phyloP scores from a whole-genome alignment of 495 filamentous ascomycete species.

The Hypoxylon rickii region DNA sequence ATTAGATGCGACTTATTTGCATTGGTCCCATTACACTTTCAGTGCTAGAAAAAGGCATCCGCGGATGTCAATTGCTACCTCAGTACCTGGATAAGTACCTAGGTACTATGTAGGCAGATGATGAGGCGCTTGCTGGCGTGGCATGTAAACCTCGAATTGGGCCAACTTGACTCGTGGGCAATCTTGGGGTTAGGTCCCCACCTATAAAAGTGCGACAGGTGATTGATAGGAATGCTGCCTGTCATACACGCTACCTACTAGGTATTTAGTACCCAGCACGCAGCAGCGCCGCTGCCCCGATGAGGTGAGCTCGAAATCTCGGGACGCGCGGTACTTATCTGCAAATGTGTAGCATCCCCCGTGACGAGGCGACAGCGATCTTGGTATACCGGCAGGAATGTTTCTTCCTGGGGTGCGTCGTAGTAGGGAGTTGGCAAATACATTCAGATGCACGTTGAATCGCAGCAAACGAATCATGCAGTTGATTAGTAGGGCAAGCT shows the following conservation, averaged over 20 bases:
- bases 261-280: not conserved
- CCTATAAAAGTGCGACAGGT: conserved; percentile 35
- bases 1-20: conserved; percentile 9
- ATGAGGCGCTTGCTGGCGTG: conserved; percentile 22
- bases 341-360: conserved; percentile 13
- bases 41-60: not conserved
- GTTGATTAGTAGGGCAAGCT: conserved; percentile 23
- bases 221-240: conserved; percentile 38
- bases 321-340: conserved; percentile 28
- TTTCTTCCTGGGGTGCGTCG: no score
- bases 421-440: no score
- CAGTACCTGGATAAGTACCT: not conserved
- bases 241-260: conserved; percentile 33
- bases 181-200: conserved; percentile 30
- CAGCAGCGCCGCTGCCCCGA: conserved; percentile 28
- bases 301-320: conserved; percentile 33
- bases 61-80: no score
- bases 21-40: conserved; percentile 11
- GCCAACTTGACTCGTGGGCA: conserved; percentile 33
- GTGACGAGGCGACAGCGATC: conserved; percentile 17
- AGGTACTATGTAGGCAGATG: conserved; percentile 16
- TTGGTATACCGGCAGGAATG: conserved; percentile 9
- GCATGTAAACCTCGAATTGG: conserved; percentile 27
- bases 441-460: no score
- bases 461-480: conserved; percentile 22